Evolutionary conservation across 305 asterid genomes (phyloP), one percentile per base, ranked within the genome.

Genomic region (Ilex paraguariensis): DNA sequence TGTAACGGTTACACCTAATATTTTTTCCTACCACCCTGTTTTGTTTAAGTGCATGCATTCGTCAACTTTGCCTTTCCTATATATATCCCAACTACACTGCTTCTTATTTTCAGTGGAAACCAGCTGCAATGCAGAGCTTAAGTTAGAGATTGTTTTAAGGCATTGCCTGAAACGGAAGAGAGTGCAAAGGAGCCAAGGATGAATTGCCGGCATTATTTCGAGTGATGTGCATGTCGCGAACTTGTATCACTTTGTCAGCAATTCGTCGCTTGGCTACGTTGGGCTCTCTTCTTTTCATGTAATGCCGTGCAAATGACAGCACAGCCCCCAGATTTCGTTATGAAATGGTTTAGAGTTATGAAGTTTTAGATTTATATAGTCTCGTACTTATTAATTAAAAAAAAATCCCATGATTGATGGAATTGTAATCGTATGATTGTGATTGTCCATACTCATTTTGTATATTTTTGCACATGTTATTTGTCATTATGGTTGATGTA

Each of bases 241-340:
- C 42, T 36, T 36, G 42, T 36, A 4, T 5, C 9, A 36, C 28
- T 21, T 49, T 49, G 53, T 49, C 53, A 13, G 53, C 53, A 49
- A 49, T 49, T 49, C 3, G 16, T 49, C 13, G 1, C 53, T 49
- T 7, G 53, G 53, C 53, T 49, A 1, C 53, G 53, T 49, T 49
- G 53, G 53, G 53, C 53, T 49, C 53, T 49, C 16, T 49, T 49
- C 53, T 49, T 49, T 4, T 49, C 53, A 49, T 49, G 53, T n/a
- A 49, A 49, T 11, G 53, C 53, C 53, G 3, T n/a, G 53, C 53
- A 49, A 11, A 49, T 1, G 53, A 49, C 42, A 8, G 6, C 42
- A 36, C 42, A 36, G 6, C 28, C 9, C 9, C 1, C 42, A 36
- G 42, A 36, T 36, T 36, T 5, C 4, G 9, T 36, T 36, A 36